phyloP scores from a whole-genome alignment of 2,329 filamentous ascomycete species.

The Metarhizium anisopliae region DNA sequence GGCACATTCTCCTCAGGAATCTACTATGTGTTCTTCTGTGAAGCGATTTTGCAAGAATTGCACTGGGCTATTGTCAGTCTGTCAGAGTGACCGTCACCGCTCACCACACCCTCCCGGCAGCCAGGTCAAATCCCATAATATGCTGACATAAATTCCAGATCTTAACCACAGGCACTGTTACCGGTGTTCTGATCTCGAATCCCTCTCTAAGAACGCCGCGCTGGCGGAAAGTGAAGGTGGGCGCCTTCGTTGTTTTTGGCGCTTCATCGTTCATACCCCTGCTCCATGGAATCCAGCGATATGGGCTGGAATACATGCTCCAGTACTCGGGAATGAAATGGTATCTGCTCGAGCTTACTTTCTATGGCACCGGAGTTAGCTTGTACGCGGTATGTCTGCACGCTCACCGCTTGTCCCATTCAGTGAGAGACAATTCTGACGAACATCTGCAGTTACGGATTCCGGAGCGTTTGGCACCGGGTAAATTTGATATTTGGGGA shows the following conservation, averaged over 20 bases:
- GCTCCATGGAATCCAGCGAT: conserved; percentile 9
- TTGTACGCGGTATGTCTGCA: conserved; percentile 42
- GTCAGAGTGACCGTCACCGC: not conserved
- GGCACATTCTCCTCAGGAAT: conserved; percentile 12
- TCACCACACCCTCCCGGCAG: not conserved
- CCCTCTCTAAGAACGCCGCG: too few relatives aligned
- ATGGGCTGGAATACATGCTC: conserved; percentile 10
- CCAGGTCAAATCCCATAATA: not conserved
- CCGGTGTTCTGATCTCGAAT: too few relatives aligned
- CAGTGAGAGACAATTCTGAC: too few relatives aligned
- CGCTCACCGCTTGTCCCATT: too few relatives aligned
- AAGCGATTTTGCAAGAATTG: conserved; percentile 8
- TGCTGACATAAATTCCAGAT: too few relatives aligned
- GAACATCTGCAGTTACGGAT: conserved; percentile 47
- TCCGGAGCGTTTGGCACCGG: conserved; percentile 57
- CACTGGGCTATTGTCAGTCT: conserved; percentile 11
- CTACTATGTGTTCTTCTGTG: conserved; percentile 11
- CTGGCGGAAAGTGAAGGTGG: too few relatives aligned
- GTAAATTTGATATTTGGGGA: too few relatives aligned
- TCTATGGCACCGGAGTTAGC: conserved; percentile 45
- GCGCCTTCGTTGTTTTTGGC: not conserved
- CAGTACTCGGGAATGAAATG: conserved; percentile 7
- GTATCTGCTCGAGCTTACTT: conserved; percentile 11
- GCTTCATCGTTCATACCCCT: conserved; percentile 9
- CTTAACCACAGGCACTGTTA: too few relatives aligned